A percentile compares a stretch with the other conserved stretches of the same genome.
These are phyloP conservation scores for Stephanodiscus minutulus DNA, from an alignment of 108 stramenopile genomes.

Conservation along the genomic window DNA sequence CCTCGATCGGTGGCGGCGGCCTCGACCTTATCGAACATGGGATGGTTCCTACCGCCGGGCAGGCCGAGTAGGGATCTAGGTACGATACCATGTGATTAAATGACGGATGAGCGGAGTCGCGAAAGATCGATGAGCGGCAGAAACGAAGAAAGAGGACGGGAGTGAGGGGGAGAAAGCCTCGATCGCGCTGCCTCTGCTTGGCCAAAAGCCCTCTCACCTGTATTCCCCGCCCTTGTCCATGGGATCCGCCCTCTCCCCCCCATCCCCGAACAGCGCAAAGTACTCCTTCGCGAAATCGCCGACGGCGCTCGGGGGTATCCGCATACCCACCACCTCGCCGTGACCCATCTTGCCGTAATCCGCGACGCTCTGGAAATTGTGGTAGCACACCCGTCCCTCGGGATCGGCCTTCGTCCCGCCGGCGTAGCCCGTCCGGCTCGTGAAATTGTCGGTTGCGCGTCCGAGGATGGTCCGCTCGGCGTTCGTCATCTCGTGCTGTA, in stretches of 20 bases:
- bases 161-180: neutral
- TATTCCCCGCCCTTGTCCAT: slow-evolving; percentile 90
- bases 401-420: slow-evolving; percentile 39
- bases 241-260: slow-evolving; percentile 74
- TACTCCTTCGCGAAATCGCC: slow-evolving; percentile 80
- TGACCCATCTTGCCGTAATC: slow-evolving; percentile 90
- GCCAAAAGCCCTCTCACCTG: slow-evolving; percentile 20
- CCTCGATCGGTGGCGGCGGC: slow-evolving; percentile 61
- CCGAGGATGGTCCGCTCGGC: slow-evolving; percentile 47
- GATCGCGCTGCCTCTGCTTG: too few species aligned
- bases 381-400: slow-evolving; percentile 83
- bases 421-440: slow-evolving; percentile 50
- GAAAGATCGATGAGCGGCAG: neutral
- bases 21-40: slow-evolving; percentile 46
- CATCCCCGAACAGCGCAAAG: slow-evolving; percentile 74
- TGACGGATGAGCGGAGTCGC: neutral
- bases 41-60: slow-evolving; percentile 63
- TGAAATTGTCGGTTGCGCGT: slow-evolving; percentile 30
- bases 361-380: slow-evolving; percentile 75
- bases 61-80: slow-evolving; percentile 64
- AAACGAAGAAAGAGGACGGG: neutral
- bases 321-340: slow-evolving; percentile 87
- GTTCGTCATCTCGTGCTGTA: slow-evolving; percentile 48
- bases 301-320: slow-evolving; percentile 64
- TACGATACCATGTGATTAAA: neutral